These are phyloP conservation scores for Mollisiaceae sp. DNA, from an alignment of 2,329 filamentous ascomycete genomes.

Conservation along the genomic window DNA sequence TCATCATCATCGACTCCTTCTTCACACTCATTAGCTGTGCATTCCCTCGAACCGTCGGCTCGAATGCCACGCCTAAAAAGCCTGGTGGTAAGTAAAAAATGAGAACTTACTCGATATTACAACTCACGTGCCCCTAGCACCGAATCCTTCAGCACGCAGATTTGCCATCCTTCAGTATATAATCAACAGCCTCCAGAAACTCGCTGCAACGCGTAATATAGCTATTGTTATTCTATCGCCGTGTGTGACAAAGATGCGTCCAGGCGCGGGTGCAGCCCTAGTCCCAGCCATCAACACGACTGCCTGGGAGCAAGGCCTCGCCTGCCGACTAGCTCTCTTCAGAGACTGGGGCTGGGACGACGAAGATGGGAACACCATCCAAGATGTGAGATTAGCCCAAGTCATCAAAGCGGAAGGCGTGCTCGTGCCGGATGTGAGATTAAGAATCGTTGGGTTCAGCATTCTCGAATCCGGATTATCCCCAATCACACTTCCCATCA, in stretches of 20 bases:
- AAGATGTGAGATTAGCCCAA: constrained; percentile 65
- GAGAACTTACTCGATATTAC: background rate
- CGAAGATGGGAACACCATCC: constrained; percentile 49
- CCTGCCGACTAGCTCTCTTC: constrained; percentile 77
- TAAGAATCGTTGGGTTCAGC: constrained; percentile 34
- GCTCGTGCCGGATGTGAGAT: constrained; percentile 34
- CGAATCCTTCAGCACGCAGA: constrained; percentile 45
- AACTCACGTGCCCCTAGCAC: constrained; percentile 18
- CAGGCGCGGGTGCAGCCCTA: constrained; percentile 69
- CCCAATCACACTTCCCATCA: background rate
- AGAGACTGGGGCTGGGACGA: constrained; percentile 70
- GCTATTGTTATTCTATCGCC: constrained; percentile 80
- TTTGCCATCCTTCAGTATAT: constrained; percentile 59
- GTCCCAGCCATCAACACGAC: constrained; percentile 75
- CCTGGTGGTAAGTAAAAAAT: constrained; percentile 31
- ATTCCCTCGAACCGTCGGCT: constrained; percentile 68
- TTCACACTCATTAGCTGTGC: constrained; percentile 78
- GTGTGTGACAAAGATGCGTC: constrained; percentile 79
- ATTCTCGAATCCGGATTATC: constrained; percentile 34
- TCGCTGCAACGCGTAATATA: constrained; percentile 74
- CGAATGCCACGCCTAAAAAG: constrained; percentile 30
- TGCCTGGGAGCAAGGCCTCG: constrained; percentile 81
- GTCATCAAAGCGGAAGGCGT: constrained; percentile 68
- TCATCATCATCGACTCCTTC: constrained; percentile 80
- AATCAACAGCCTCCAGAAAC: constrained; percentile 72